Percentiles rank a stretch among this genome's conserved stretches.
Conservation (phyloP, 2,329 filamentous ascomycete species). For the Pseudogymnoascus sp. region DNA sequence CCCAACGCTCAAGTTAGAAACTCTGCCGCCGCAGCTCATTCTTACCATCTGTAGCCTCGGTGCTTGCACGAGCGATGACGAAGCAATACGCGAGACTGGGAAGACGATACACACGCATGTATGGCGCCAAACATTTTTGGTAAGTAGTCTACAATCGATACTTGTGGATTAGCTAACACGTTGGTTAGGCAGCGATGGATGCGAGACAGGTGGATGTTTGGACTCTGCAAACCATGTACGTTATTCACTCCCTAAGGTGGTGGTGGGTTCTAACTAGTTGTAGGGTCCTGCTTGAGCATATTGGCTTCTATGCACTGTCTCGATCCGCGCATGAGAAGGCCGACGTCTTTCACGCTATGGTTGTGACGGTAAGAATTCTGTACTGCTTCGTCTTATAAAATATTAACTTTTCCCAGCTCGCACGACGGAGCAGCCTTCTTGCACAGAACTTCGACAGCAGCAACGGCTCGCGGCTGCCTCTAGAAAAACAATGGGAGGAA, state of each 20-base stretch:
- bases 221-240: slow-evolving; percentile 18
- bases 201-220: slow-evolving; percentile 17
- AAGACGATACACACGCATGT: slow-evolving; percentile 8
- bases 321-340: slow-evolving; percentile 20
- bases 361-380: slow-evolving; percentile 17
- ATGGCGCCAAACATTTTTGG: slow-evolving; percentile 8
- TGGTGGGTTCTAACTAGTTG: background rate
- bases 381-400: background rate
- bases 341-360: slow-evolving; percentile 19
- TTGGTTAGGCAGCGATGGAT: slow-evolving; percentile 3
- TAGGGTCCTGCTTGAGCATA: slow-evolving; percentile 19
- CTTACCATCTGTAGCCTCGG: slow-evolving; percentile 18
- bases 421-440: slow-evolving; percentile 19
- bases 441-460: slow-evolving; percentile 14
- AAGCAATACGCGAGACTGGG: slow-evolving; percentile 1
- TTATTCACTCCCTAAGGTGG: background rate
- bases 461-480: slow-evolving; percentile 14
- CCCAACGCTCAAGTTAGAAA: slow-evolving; percentile 16
- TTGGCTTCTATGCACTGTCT: slow-evolving; percentile 18
- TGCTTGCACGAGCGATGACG: slow-evolving; percentile 13
- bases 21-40: slow-evolving; percentile 13
- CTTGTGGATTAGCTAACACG: background rate
- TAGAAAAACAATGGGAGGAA: slow-evolving; percentile 19
- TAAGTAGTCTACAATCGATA: background rate
- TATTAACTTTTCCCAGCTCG: slow-evolving; percentile 1